Evolutionary conservation across 257 asterid species (phyloP).

Genomic region (Lithospermum erythrorhizon): DNA sequence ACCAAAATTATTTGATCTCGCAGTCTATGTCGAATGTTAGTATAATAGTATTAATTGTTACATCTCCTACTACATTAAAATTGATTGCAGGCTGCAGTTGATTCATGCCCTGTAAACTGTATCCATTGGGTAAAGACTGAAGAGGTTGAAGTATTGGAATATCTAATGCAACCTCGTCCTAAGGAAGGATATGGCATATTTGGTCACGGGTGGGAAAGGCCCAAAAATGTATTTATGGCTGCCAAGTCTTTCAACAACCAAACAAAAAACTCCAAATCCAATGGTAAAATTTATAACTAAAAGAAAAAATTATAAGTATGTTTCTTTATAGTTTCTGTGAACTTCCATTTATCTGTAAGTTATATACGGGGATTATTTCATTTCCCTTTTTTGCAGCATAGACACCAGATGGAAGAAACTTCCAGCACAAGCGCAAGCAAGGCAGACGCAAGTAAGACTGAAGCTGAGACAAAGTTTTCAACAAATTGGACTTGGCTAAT

Average conservation of each 20-base stretch:
- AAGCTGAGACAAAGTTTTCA: slow-evolving; percentile 16
- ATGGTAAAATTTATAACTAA: too few species aligned
- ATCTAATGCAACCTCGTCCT: slow-evolving; percentile 36
- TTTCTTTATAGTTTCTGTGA: too few species aligned
- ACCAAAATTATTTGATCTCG: too few species aligned
- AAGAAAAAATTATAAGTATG: too few species aligned
- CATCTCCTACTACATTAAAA: too few species aligned
- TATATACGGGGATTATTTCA: too few species aligned
- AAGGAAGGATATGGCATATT: slow-evolving; percentile 45
- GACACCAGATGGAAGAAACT: slow-evolving; percentile 25
- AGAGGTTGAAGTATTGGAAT: slow-evolving; percentile 37
- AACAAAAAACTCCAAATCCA: slow-evolving; percentile 7
- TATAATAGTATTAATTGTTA: too few species aligned
- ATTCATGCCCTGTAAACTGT: slow-evolving; percentile 59
- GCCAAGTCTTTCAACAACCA: slow-evolving; percentile 43
- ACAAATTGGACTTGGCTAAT: slow-evolving; percentile 30
- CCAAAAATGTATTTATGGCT: slow-evolving; percentile 46
- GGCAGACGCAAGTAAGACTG: slow-evolving; percentile 29
- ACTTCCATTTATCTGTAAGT: too few species aligned
- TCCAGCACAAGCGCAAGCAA: slow-evolving; percentile 38
- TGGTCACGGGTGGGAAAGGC: slow-evolving; percentile 68
- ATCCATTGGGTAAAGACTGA: slow-evolving; percentile 52
- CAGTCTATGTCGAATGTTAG: too few species aligned
- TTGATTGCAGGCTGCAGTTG: slow-evolving; percentile 32
- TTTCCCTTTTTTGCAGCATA: slow-evolving; percentile 10